Evolutionary conservation across 306 rosid species (phyloP).

Genomic region (Cyclanthera cordifolia): DNA sequence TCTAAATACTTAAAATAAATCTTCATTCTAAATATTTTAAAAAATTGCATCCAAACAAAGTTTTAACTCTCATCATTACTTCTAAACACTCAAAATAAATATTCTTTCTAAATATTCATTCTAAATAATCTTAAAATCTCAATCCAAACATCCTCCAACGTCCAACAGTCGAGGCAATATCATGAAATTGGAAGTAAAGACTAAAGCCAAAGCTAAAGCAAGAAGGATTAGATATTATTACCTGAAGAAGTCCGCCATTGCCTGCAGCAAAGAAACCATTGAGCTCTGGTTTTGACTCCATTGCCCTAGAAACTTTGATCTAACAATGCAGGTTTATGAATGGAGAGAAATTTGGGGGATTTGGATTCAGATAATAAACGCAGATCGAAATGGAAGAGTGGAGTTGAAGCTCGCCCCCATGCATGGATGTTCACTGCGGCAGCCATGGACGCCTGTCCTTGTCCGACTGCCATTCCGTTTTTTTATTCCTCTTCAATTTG

Average conservation of each 20-base stretch:
- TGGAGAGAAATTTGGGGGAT: not conserved
- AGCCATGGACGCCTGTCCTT: not conserved
- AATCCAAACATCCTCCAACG: too few species aligned
- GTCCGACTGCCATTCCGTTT: not conserved
- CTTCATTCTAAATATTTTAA: too few species aligned
- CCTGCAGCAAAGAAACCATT: not conserved
- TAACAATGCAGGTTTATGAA: not conserved
- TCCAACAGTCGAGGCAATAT: not conserved
- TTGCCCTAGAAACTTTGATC: not conserved
- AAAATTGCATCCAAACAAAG: too few species aligned
- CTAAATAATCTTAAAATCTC: too few species aligned
- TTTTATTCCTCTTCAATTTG: not conserved
- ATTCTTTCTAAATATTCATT: too few species aligned
- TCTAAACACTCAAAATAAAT: too few species aligned
- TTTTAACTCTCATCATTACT: too few species aligned
- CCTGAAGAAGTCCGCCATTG: constrained; percentile 1
- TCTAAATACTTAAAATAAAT: too few species aligned
- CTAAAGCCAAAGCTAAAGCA: too few species aligned
- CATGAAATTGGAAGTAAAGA: not conserved
- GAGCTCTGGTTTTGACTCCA: constrained; percentile 9
- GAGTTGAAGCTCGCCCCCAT: not conserved
- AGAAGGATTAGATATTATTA: not conserved
- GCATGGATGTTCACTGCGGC: not conserved
- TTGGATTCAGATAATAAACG: not conserved
- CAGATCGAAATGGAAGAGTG: not conserved